Conservation (phyloP, 371 early-diverging fungal genomes). For the Chytridium lagenaria region DNA sequence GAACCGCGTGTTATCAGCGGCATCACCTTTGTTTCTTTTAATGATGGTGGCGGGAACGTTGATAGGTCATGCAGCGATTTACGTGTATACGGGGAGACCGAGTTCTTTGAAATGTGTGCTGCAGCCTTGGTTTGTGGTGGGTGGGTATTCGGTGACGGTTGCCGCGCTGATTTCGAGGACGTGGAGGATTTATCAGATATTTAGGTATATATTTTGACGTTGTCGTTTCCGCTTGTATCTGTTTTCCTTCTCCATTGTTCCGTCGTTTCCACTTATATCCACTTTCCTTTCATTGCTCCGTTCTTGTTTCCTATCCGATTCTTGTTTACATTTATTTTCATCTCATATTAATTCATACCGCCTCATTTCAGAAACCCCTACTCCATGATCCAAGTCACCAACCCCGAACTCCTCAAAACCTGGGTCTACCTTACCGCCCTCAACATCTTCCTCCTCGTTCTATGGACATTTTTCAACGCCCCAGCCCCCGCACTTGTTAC, state of each 20-base stretch:
- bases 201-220: no score
- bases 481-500: not conserved
- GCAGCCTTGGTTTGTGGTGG: constrained; percentile 28
- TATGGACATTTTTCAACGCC: not conserved
- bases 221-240: no score
- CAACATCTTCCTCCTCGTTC: not conserved
- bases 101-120: constrained; percentile 21
- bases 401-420: not conserved
- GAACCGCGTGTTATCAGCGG: constrained; percentile 1
- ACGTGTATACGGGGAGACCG: constrained; percentile 32
- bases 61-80: constrained; percentile 6
- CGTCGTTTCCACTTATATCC: no score
- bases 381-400: not conserved
- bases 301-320: no score
- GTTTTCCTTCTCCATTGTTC: no score
- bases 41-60: constrained; percentile 19
- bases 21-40: constrained; percentile 12
- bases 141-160: not conserved
- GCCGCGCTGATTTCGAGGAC: constrained; percentile 17
- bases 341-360: no score
- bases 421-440: no score
- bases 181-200: constrained; percentile 12
- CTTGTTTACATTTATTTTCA: no score
- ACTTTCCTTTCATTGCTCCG: no score
- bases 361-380: not conserved